Conservation (phyloP, 257 asterid genomes). For the Salvia splendens region DNA sequence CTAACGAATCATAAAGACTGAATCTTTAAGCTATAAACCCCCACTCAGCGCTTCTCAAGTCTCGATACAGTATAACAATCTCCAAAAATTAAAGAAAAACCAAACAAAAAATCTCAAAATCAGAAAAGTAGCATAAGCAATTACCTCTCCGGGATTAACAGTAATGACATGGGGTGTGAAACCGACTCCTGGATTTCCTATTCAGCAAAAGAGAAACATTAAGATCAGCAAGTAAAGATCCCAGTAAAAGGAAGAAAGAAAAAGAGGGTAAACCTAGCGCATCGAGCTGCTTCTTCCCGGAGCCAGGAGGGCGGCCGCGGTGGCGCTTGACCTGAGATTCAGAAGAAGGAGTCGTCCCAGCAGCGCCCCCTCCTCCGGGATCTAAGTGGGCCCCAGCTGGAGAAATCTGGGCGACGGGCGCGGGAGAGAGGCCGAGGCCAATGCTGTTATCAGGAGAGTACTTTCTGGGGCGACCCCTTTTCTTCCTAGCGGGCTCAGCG, state of each 20-base stretch:
- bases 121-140: background rate
- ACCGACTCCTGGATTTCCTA: conserved; percentile 53
- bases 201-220: conserved; percentile 21
- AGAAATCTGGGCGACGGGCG: conserved; percentile 29
- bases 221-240: background rate
- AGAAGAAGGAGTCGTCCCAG: conserved; percentile 28
- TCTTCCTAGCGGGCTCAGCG: conserved; percentile 68
- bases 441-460: conserved; percentile 52
- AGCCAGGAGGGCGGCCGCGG: too few species aligned
- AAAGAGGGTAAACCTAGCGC: conserved; percentile 38
- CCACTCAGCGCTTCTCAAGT: too few species aligned
- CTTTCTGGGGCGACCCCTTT: conserved; percentile 87
- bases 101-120: background rate
- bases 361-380: conserved; percentile 5
- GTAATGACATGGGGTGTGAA: conserved; percentile 52
- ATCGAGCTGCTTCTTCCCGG: conserved; percentile 26
- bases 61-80: too few species aligned
- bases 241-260: background rate
- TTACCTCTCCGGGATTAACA: conserved; percentile 48
- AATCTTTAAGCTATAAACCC: background rate
- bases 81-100: background rate
- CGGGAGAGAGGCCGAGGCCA: conserved; percentile 69
- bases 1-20: too few species aligned
- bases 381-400: too few species aligned
- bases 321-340: conserved; percentile 21